Conservation (phyloP, 1,284 basidiomycete genomes). For the Coniferiporia sulphurascens region DNA sequence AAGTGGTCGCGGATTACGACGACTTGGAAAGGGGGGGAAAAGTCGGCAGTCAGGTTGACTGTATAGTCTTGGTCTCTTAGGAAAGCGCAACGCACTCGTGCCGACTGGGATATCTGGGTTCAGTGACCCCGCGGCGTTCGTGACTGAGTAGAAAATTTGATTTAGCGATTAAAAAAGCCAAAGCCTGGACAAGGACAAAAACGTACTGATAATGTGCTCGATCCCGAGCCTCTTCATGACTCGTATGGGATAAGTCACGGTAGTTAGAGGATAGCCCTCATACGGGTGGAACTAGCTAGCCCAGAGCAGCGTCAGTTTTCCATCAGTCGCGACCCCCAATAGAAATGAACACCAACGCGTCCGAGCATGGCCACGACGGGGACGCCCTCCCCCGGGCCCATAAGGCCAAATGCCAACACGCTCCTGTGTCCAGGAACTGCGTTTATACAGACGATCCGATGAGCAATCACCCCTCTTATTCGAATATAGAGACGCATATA, state of each 20-base stretch:
- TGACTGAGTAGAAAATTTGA: constrained; percentile 44
- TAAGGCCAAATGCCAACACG: constrained; percentile 69
- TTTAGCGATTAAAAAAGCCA: background rate
- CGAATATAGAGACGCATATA: background rate
- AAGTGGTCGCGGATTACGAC: constrained; percentile 81
- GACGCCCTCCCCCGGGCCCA: constrained; percentile 51
- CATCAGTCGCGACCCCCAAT: background rate
- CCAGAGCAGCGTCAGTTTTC: constrained; percentile 10
- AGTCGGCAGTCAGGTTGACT: no score
- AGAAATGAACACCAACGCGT: constrained; percentile 43
- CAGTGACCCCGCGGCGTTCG: constrained; percentile 79
- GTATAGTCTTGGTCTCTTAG: background rate
- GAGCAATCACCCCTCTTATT: background rate
- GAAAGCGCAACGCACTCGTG: constrained; percentile 52
- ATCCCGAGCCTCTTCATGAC: constrained; percentile 73
- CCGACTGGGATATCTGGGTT: constrained; percentile 72
- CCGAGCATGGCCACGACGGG: constrained; percentile 85
- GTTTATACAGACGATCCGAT: constrained; percentile 1
- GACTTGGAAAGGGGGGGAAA: constrained; percentile 40
- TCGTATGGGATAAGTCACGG: constrained; percentile 73
- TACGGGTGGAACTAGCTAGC: constrained; percentile 71
- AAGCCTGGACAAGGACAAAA: background rate
- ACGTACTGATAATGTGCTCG: constrained; percentile 66
- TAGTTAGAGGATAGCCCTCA: constrained; percentile 66
- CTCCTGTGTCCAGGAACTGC: constrained; percentile 74